phyloP scores from a whole-genome alignment of 2,329 filamentous ascomycete species.

The Cercospora janseana region DNA sequence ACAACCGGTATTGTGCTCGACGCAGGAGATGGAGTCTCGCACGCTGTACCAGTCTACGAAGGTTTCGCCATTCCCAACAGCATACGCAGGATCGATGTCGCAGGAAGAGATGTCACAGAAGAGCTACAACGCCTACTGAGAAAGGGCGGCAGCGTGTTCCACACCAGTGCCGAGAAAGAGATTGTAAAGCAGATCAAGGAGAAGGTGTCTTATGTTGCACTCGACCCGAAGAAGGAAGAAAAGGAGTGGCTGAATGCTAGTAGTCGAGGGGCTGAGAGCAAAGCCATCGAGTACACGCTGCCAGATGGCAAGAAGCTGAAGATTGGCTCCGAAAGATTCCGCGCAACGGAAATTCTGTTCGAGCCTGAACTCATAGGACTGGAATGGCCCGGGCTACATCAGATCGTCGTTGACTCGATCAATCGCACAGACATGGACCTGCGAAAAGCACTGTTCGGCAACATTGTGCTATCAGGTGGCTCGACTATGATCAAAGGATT shows the following conservation, averaged over 20 bases:
- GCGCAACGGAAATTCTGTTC: constrained; percentile 94
- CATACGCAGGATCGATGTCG: constrained; percentile 93
- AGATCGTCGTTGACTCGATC: constrained; percentile 96
- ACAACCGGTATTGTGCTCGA: constrained; percentile 96
- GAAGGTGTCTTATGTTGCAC: constrained; percentile 84
- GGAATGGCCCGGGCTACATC: constrained; percentile 94
- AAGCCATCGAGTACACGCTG: constrained; percentile 80
- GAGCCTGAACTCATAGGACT: constrained; percentile 95
- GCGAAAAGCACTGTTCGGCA: constrained; percentile 88
- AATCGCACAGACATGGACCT: constrained; percentile 93
- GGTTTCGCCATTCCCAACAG: constrained; percentile 95
- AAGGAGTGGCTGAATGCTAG: constrained; percentile 81
- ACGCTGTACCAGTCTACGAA: constrained; percentile 96
- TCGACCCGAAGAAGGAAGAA: constrained; percentile 89
- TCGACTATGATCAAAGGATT: constrained; percentile 97
- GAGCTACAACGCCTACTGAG: constrained; percentile 86
- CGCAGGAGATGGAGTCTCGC: constrained; percentile 91
- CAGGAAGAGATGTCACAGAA: constrained; percentile 93
- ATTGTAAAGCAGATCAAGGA: constrained; percentile 98
- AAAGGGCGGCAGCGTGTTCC: constrained; percentile 91
- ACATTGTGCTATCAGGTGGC: constrained; percentile 94
- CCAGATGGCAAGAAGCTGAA: constrained; percentile 93
- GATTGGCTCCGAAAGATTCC: constrained; percentile 91
- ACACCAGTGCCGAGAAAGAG: constrained; percentile 98
- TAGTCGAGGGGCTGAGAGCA: constrained; percentile 63